Percentiles rank a stretch among this genome's conserved stretches.
Evolutionary conservation across 305 asterid genomes (phyloP).

Genomic region (Solanum hybrid): DNA sequence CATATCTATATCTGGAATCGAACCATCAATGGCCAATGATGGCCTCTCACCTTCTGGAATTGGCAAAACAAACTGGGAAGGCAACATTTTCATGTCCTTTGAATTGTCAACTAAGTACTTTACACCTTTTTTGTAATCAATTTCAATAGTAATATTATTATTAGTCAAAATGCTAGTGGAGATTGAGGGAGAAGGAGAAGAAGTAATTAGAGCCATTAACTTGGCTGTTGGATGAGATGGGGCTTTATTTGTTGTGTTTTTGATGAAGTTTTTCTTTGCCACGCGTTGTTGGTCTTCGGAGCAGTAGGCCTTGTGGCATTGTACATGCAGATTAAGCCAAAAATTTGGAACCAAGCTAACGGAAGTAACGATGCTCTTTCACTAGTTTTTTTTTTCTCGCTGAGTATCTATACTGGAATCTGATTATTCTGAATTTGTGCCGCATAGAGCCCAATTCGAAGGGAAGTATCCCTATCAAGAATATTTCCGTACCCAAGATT

Average conservation of each 20-base stretch:
- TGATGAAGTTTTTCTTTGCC: background rate
- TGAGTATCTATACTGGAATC: too few relatives aligned
- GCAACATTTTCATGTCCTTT: slow-evolving; percentile 25
- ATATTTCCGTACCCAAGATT: background rate
- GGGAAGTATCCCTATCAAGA: too few relatives aligned
- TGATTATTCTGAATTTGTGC: too few relatives aligned
- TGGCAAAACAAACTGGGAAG: slow-evolving; percentile 23
- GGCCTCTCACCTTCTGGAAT: slow-evolving; percentile 17
- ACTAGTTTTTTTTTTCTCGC: background rate
- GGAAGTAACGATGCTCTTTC: background rate
- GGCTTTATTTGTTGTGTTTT: background rate
- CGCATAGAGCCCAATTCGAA: too few relatives aligned
- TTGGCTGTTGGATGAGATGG: background rate
- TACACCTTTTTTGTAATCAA: slow-evolving; percentile 25
- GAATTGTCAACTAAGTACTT: slow-evolving; percentile 28
- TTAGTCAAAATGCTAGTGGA: background rate
- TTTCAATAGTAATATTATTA: background rate
- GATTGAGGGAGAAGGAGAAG: background rate
- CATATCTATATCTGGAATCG: background rate
- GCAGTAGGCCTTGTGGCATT: background rate
- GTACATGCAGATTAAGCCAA: background rate
- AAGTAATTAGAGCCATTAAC: background rate
- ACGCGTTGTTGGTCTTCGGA: background rate
- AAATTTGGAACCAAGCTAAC: background rate
- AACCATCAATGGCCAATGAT: background rate